Base-by-base conservation (phyloP, 176 grass and related monocot species). In the Musa schizocarpa region DNA sequence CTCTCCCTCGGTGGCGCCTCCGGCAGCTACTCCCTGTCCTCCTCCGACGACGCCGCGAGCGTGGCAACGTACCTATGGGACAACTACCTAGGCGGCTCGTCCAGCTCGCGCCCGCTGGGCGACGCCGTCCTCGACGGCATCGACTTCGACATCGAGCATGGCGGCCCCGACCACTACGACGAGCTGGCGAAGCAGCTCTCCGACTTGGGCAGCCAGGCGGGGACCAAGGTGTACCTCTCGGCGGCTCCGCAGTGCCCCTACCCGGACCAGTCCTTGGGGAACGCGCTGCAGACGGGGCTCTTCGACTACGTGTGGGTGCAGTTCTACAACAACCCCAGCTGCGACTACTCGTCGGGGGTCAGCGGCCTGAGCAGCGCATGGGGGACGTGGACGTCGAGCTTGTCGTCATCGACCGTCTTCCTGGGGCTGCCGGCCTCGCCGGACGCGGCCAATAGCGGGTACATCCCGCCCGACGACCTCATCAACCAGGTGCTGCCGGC, bases 171-270 rank as follows among this genome's bases (percentile, higher is more conserved):
- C 76, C 82, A 89, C 87, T 93, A 88, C 63, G 75, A 76, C 66
- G 76, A 65, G 26, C 77, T 93, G 23, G 87, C 87, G 43, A 89
- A 79, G 48, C 78, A 76, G 54, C 87, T 94, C 8, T 84, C 83
- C 65, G 72, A 64, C 25, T 58, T 85, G 80, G 86, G 71, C 66
- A 87, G 67, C 68, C 72, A 68, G 9, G 82, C 77, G 22, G 61
- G 72, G 25, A 83, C 64, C 49, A 80, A 27, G 69, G 85, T 94
- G 77, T 74, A 86, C 1, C 83, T 94, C 70, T 85, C 84, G 27
- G 91, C 91, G 8, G 91, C 91, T 52, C 91, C 91, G 21, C 87
- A 94, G 87, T 94, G 91, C 61, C 87, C 87, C 8, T 94, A 85
- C 82, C 91, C 91, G 0, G 87, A 94, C 66, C 48, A 77, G 24